phyloP scores from a whole-genome alignment of 2,329 filamentous ascomycete species.

The Colletotrichum musicola region DNA sequence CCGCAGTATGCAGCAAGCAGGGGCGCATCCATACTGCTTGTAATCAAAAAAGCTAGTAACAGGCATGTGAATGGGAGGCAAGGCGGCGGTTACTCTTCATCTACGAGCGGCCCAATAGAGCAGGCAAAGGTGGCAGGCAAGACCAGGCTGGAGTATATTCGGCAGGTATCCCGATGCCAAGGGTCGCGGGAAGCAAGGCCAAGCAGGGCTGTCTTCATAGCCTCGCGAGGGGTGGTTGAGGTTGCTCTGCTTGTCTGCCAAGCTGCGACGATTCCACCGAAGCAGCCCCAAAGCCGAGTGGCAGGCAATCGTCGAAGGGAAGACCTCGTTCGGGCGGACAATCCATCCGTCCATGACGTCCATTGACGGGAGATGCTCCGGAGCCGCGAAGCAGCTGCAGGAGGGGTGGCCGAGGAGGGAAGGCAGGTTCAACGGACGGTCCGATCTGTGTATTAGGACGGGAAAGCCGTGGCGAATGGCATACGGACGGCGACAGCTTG shows the following conservation, averaged over 20 bases:
- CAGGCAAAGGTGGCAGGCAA: neutral
- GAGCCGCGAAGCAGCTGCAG: conserved; percentile 7
- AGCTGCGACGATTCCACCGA: neutral
- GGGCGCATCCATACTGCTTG: neutral
- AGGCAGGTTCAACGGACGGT: conserved; percentile 9
- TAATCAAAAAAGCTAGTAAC: neutral
- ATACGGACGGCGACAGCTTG: conserved; percentile 7
- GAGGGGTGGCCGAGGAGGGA: neutral
- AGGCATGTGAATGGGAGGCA: too few species aligned
- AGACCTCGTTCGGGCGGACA: neutral
- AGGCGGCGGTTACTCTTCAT: neutral
- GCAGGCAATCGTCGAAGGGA: neutral
- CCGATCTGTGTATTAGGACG: conserved; percentile 7
- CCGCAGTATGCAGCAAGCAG: neutral
- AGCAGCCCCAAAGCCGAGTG: neutral
- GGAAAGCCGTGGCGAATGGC: conserved; percentile 13
- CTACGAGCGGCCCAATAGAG: neutral
- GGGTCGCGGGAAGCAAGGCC: neutral
- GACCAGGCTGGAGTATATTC: neutral
- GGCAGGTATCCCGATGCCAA: conserved; percentile 6
- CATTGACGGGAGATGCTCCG: conserved; percentile 19
- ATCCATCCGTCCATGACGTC: conserved; percentile 15
- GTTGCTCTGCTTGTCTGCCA: conserved; percentile 19
- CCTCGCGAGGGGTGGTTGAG: neutral
- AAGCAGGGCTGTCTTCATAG: conserved; percentile 20